phyloP scores from a whole-genome alignment of 768 basidiomycete species.

The Mycena vitilis region DNA sequence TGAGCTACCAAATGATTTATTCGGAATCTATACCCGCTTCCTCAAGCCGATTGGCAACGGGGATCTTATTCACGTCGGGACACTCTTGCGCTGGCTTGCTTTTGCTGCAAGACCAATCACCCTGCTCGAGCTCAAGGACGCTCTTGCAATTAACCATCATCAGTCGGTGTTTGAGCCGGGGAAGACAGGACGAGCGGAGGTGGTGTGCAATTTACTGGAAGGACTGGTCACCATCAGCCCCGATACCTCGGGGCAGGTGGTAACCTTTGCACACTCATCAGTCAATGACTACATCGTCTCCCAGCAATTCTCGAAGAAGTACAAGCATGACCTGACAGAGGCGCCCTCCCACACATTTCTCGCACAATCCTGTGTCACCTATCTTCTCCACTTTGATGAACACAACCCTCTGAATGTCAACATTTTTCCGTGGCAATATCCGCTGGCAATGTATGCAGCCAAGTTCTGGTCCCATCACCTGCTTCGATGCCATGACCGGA shows the following conservation, averaged over 20 bases:
- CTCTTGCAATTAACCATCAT: conserved; percentile 20
- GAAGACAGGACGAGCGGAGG: too few relatives aligned
- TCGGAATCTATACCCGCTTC: conserved; percentile 11
- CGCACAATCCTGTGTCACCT: conserved; percentile 6
- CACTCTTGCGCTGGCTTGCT: conserved; percentile 6
- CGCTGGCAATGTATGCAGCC: conserved; percentile 3
- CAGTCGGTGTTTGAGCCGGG: neutral
- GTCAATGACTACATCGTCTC: conserved; percentile 17
- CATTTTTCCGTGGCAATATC: neutral
- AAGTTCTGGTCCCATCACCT: conserved; percentile 14
- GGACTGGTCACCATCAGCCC: too few relatives aligned
- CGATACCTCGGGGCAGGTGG: too few relatives aligned
- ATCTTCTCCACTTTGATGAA: conserved; percentile 13
- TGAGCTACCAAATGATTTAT: too few relatives aligned
- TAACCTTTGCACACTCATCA: neutral
- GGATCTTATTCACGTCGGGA: neutral
- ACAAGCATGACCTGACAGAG: neutral
- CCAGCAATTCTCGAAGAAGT: neutral
- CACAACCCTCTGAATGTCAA: neutral
- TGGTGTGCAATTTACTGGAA: too few relatives aligned
- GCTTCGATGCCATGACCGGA: neutral
- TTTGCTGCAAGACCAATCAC: neutral
- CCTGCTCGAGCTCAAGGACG: neutral
- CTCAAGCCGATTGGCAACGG: neutral
- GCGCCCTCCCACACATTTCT: conserved; percentile 15